Evolutionary conservation across 192 early-diverging fungal species (phyloP).

Genomic region (Coemansia sp.): DNA sequence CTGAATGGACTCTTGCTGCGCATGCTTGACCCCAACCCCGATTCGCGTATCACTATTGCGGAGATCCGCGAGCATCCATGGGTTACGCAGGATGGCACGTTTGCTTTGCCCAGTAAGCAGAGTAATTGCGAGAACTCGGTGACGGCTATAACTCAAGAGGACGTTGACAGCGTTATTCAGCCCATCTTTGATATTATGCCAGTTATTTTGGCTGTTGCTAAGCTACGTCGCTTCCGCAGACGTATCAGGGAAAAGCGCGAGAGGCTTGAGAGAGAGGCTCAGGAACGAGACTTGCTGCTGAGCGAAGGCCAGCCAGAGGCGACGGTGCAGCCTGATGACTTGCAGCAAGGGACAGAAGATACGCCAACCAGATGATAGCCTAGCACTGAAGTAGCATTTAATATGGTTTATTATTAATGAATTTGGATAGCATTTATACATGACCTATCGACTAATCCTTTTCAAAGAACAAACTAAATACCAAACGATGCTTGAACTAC

Average conservation of each 20-base stretch:
- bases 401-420: neutral
- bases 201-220: conserved; percentile 45
- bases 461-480: too few species aligned
- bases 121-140: conserved; percentile 77
- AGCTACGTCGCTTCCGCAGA: conserved; percentile 47
- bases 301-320: neutral
- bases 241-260: conserved; percentile 43
- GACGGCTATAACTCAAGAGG: conserved; percentile 84
- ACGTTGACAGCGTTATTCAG: conserved; percentile 77
- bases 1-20: conserved; percentile 63
- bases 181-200: conserved; percentile 59
- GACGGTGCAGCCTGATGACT: neutral
- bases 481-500: too few species aligned
- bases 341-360: neutral
- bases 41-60: conserved; percentile 72
- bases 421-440: neutral
- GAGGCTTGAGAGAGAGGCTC: conserved; percentile 12
- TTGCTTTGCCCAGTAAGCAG: conserved; percentile 66
- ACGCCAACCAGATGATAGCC: neutral
- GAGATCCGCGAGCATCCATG: conserved; percentile 69
- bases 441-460: neutral
- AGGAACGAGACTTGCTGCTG: neutral
- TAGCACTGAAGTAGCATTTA: neutral
- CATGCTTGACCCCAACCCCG: conserved; percentile 84
- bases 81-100: conserved; percentile 73